These are phyloP conservation scores for Neonectria hederae DNA, from an alignment of 2,329 filamentous ascomycete species.

Conservation along the genomic window DNA sequence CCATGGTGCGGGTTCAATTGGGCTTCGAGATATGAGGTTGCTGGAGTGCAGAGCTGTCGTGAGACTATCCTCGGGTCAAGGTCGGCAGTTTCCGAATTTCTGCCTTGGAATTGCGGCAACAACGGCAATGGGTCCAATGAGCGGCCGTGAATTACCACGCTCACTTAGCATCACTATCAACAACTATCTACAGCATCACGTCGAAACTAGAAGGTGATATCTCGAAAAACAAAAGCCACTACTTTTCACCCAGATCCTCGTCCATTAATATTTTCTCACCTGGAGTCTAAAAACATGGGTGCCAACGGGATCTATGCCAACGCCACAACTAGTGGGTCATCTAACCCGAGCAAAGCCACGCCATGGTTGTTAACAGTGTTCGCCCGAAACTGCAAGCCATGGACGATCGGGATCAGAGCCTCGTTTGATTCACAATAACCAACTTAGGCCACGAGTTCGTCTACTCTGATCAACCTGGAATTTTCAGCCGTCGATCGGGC, in stretches of 20 bases:
- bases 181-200: neutral
- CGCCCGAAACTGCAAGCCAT: neutral
- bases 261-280: neutral
- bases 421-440: neutral
- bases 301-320: conserved; percentile 13
- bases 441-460: neutral
- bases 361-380: conserved; percentile 4
- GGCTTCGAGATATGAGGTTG: conserved; percentile 42
- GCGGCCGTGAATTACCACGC: conserved; percentile 40
- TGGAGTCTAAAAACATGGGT: neutral
- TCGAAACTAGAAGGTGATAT: neutral
- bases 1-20: conserved; percentile 52
- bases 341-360: conserved; percentile 8
- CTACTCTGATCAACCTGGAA: neutral
- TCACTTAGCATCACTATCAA: neutral
- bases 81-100: conserved; percentile 36
- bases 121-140: conserved; percentile 35
- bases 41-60: conserved; percentile 40
- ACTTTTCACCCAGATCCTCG: neutral
- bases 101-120: conserved; percentile 42
- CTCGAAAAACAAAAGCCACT: no score
- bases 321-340: conserved; percentile 24
- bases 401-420: neutral
- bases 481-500: neutral
- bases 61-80: conserved; percentile 44